Percentiles rank a stretch among this genome's conserved stretches.
Evolutionary conservation across 2,329 filamentous ascomycete species (phyloP).

Genomic region (Periconia macrospinosa): DNA sequence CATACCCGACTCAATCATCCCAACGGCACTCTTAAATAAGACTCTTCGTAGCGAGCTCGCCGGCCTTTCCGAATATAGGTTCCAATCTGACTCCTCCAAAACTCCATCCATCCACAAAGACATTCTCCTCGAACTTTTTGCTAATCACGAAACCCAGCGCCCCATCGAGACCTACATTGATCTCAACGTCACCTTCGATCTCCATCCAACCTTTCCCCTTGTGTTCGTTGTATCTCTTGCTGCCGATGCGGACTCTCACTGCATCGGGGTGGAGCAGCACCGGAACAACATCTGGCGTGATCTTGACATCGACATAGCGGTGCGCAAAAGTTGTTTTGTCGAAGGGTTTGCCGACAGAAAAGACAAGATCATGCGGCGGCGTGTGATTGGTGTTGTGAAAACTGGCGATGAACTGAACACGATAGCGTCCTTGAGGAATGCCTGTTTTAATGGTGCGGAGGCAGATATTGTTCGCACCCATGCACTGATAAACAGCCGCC

Average conservation of each 20-base stretch:
- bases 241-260: constrained; percentile 38
- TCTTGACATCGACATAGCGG: constrained; percentile 41
- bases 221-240: constrained; percentile 26
- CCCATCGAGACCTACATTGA: constrained; percentile 41
- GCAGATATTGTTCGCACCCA: constrained; percentile 34
- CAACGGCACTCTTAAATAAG: not conserved
- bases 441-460: constrained; percentile 40
- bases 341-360: constrained; percentile 42
- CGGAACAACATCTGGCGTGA: constrained; percentile 41
- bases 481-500: constrained; percentile 39
- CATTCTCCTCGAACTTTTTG: constrained; percentile 35
- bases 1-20: no score
- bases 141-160: constrained; percentile 41
- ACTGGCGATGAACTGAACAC: constrained; percentile 38
- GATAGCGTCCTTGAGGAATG: constrained; percentile 42
- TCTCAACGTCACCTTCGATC: constrained; percentile 40
- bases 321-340: constrained; percentile 32
- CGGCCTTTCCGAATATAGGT: constrained; percentile 31
- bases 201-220: constrained; percentile 41
- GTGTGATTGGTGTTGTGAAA: constrained; percentile 27
- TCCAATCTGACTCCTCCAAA: constrained; percentile 44
- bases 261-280: constrained; percentile 43
- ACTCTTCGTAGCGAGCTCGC: constrained; percentile 1
- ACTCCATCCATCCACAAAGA: constrained; percentile 39
- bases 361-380: constrained; percentile 34